Conservation (phyloP, 495 filamentous ascomycete genomes). For the Aspergillus heteromorphus region DNA sequence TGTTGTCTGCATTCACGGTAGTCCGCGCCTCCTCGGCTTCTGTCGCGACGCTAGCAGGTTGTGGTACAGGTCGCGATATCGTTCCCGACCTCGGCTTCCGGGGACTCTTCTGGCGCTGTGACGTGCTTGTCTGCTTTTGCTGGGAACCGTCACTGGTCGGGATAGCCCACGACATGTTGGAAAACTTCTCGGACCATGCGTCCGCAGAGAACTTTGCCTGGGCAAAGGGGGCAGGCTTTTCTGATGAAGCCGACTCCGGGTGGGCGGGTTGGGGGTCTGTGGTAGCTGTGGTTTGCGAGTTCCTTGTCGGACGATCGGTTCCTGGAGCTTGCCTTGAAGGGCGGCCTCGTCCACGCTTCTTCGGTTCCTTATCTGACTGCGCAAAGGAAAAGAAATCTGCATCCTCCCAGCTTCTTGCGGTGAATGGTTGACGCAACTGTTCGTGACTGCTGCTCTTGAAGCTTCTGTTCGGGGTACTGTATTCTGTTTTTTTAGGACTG, state of each 20-base stretch:
- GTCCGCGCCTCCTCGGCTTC: conserved; percentile 38
- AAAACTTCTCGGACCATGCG: conserved; percentile 61
- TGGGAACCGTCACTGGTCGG: conserved; percentile 30
- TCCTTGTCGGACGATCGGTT: conserved; percentile 11
- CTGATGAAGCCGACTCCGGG: conserved; percentile 13
- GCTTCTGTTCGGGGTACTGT: conserved; percentile 12
- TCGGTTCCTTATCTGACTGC: conserved; percentile 25
- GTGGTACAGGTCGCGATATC: conserved; percentile 25
- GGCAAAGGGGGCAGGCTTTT: conserved; percentile 30
- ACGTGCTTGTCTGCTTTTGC: conserved; percentile 19
- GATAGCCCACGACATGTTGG: conserved; percentile 48
- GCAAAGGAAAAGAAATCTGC: conserved; percentile 48
- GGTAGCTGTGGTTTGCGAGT: conserved; percentile 2
- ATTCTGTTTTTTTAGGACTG: not conserved
- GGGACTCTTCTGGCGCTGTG: conserved; percentile 32
- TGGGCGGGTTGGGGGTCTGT: conserved; percentile 14
- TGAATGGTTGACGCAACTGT: conserved; percentile 72
- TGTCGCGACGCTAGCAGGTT: conserved; percentile 35
- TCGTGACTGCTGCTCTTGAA: conserved; percentile 57
- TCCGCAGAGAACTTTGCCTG: conserved; percentile 56
- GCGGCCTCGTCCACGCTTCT: conserved; percentile 30
- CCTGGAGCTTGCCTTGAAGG: conserved; percentile 14
- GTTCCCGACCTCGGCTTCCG: conserved; percentile 27
- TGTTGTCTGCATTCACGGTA: conserved; percentile 21
- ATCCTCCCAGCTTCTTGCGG: conserved; percentile 48